Evolutionary conservation across 176 grass and related monocot genomes (phyloP).

Genomic region (Pontederia crassipes): DNA sequence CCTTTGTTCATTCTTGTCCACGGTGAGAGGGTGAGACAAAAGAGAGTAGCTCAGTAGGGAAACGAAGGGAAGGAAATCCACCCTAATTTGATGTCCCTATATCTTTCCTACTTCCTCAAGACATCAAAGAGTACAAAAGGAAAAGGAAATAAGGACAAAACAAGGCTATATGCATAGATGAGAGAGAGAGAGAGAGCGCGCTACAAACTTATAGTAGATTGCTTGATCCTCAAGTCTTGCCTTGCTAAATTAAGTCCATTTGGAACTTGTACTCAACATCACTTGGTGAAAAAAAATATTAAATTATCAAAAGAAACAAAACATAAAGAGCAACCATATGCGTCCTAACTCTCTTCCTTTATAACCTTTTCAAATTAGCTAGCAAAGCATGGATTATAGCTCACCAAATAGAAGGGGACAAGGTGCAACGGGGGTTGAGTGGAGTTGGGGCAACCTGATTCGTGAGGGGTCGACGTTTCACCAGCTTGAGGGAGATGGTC

Average conservation of each 20-base stretch:
- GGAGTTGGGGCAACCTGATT: slow-evolving; percentile 86
- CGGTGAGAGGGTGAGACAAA: too few species aligned
- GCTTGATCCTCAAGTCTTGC: slow-evolving; percentile 60
- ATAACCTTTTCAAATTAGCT: not conserved
- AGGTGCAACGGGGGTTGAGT: slow-evolving; percentile 46
- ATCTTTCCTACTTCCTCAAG: not conserved
- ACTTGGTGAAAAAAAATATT: not conserved
- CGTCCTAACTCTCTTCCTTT: not conserved
- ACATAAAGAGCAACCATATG: too few species aligned
- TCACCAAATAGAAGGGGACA: slow-evolving; percentile 6
- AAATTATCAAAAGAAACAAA: not conserved
- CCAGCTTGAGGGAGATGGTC: slow-evolving; percentile 35
- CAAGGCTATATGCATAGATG: slow-evolving; percentile 19
- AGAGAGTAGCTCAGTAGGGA: not conserved
- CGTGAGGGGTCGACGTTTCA: slow-evolving; percentile 51
- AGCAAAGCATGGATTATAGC: not conserved
- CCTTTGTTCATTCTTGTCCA: slow-evolving; percentile 28
- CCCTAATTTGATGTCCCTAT: not conserved
- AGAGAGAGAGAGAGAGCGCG: not conserved
- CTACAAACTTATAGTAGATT: slow-evolving; percentile 30
- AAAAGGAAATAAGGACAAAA: slow-evolving; percentile 15
- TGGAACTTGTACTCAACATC: slow-evolving; percentile 7
- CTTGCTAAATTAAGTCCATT: slow-evolving; percentile 33
- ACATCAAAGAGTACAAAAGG: slow-evolving; percentile 1
- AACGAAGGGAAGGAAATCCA: slow-evolving; percentile 8